Conservation (phyloP, 2,329 filamentous ascomycete species). For the Phoma herbarum region DNA sequence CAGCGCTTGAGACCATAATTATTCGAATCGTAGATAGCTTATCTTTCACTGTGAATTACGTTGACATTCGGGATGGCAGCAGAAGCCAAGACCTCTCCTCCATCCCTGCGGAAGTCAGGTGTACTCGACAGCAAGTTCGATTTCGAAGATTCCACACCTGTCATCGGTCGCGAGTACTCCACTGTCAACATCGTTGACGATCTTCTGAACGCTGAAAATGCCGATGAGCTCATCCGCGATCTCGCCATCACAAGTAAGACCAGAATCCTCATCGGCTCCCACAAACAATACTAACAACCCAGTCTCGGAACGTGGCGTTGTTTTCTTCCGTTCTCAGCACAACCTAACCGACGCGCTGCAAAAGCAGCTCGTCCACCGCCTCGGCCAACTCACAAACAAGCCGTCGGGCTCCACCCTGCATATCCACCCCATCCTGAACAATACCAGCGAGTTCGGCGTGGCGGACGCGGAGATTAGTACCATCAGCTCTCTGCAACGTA, state of each 20-base stretch:
- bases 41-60: neutral
- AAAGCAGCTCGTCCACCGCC: neutral
- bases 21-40: neutral
- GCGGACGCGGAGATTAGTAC: neutral
- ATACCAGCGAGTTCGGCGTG: neutral
- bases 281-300: neutral
- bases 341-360: neutral
- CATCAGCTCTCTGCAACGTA: neutral
- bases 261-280: neutral
- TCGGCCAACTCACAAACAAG: neutral
- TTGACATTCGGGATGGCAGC: neutral
- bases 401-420: neutral
- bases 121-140: neutral
- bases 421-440: neutral
- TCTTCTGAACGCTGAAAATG: neutral
- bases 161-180: neutral
- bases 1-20: too few relatives aligned
- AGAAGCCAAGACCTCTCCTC: neutral
- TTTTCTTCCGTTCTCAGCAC: neutral
- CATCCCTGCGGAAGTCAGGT: neutral
- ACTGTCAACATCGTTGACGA: neutral
- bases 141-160: neutral
- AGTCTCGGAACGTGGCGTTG: neutral
- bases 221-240: neutral
- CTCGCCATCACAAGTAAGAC: neutral